These are phyloP conservation scores for Parasitella parasitica DNA, from an alignment of 371 early-diverging fungal genomes.

Conservation along the genomic window DNA sequence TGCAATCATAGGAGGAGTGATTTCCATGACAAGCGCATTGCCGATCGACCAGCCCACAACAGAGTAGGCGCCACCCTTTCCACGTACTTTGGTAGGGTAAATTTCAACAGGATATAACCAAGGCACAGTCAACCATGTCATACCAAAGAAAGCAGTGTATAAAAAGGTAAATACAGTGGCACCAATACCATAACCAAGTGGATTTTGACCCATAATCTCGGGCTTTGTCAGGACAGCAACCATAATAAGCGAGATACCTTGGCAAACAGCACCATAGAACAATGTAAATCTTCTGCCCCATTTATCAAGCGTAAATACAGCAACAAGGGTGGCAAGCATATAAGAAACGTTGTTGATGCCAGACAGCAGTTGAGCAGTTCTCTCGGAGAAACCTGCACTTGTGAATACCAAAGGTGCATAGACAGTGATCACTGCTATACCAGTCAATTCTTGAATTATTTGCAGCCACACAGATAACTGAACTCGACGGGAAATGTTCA, in stretches of 20 bases:
- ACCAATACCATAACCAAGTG: conserved; percentile 29
- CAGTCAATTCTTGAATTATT: conserved; percentile 43
- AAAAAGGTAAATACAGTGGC: conserved; percentile 37
- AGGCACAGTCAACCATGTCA: conserved; percentile 42
- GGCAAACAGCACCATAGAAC: conserved; percentile 38
- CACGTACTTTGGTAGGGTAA: conserved; percentile 38
- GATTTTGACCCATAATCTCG: conserved; percentile 29
- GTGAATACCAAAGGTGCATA: conserved; percentile 40
- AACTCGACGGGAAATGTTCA: conserved; percentile 45
- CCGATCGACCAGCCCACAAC: conserved; percentile 51
- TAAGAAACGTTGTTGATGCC: conserved; percentile 40
- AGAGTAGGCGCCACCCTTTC: conserved; percentile 44
- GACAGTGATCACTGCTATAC: conserved; percentile 43
- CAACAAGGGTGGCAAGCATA: conserved; percentile 37
- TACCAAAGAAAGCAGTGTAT: conserved; percentile 40
- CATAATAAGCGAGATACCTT: conserved; percentile 36
- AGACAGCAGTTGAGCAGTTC: conserved; percentile 36
- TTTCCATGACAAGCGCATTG: conserved; percentile 42
- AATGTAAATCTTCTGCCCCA: conserved; percentile 42
- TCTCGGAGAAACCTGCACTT: conserved; percentile 32
- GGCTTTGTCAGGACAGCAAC: conserved; percentile 42
- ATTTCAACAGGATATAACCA: conserved; percentile 48
- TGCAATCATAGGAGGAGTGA: conserved; percentile 41
- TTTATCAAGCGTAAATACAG: conserved; percentile 39
- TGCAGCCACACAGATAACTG: conserved; percentile 45